Conservation (phyloP, 257 asterid genomes). For the Jacaranda mimosifolia region DNA sequence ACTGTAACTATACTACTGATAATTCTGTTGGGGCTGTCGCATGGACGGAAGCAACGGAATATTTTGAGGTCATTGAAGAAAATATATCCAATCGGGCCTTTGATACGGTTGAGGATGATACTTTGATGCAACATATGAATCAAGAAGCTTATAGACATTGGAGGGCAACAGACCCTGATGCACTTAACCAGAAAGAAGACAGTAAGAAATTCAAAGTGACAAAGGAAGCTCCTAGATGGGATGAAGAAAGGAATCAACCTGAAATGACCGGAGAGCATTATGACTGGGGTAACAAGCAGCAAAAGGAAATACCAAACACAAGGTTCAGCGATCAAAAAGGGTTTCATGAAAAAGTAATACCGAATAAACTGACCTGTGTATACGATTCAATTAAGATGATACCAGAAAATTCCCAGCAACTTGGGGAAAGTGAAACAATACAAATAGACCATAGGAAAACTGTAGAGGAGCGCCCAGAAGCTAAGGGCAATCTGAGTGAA, state of each 20-base stretch:
- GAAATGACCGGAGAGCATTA: constrained; percentile 34
- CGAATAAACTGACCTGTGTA: constrained; percentile 33
- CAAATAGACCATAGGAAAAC: constrained; percentile 36
- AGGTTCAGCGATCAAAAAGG: constrained; percentile 38
- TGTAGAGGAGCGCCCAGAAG: constrained; percentile 42
- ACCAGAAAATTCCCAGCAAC: constrained; percentile 39
- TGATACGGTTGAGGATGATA: constrained; percentile 41
- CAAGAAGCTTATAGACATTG: constrained; percentile 36
- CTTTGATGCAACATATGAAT: constrained; percentile 37
- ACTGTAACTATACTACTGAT: constrained; percentile 36
- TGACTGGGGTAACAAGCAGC: constrained; percentile 36
- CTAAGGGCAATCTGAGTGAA: constrained; percentile 41
- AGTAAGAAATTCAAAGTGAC: constrained; percentile 39
- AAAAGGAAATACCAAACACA: constrained; percentile 37
- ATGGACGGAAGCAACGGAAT: constrained; percentile 73
- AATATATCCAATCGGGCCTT: constrained; percentile 41
- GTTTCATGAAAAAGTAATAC: constrained; percentile 42
- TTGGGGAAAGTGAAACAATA: constrained; percentile 44
- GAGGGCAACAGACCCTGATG: constrained; percentile 33
- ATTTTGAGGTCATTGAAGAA: constrained; percentile 72
- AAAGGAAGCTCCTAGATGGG: constrained; percentile 46
- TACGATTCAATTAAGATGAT: constrained; percentile 33
- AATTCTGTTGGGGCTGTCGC: constrained; percentile 50
- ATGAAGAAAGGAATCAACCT: constrained; percentile 40
- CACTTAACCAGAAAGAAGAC: constrained; percentile 41